Percentiles rank a stretch among this genome's conserved stretches.
Conservation (phyloP, 495 filamentous ascomycete species). For the Pseudevernia furfuracea region DNA sequence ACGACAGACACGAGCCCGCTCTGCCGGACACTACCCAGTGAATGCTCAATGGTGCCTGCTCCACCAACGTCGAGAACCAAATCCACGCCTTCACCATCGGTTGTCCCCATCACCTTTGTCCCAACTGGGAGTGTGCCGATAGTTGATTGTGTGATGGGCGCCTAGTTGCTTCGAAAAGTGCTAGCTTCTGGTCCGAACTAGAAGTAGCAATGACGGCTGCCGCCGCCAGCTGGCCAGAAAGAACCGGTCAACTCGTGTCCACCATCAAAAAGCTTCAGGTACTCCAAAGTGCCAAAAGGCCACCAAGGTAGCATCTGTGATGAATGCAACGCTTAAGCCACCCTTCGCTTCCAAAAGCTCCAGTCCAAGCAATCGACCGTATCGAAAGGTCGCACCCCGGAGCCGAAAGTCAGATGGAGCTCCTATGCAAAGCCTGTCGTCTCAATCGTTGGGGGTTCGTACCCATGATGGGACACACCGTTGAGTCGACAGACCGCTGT, state of each 20-base stretch:
- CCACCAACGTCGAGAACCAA: not conserved
- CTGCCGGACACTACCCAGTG: not conserved
- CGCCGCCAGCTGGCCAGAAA: not conserved
- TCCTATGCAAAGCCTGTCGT: no score
- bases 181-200: not conserved
- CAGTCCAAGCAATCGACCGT: no score
- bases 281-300: no score
- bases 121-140: not conserved
- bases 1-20: not conserved
- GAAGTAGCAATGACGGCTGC: constrained; percentile 5
- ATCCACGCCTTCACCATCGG: constrained; percentile 2
- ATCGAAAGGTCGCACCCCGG: no score
- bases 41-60: not conserved
- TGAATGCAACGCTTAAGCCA: no score
- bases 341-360: no score
- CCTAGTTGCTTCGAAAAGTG: not conserved
- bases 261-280: no score
- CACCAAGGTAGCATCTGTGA: no score
- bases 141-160: not conserved
- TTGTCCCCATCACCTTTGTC: not conserved
- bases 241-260: not conserved
- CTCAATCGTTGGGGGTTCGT: no score
- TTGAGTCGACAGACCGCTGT: no score
- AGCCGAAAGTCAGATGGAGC: no score
- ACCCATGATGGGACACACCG: no score